Conservation (phyloP, 1,284 basidiomycete species). For the Apiotrichum porosum region DNA sequence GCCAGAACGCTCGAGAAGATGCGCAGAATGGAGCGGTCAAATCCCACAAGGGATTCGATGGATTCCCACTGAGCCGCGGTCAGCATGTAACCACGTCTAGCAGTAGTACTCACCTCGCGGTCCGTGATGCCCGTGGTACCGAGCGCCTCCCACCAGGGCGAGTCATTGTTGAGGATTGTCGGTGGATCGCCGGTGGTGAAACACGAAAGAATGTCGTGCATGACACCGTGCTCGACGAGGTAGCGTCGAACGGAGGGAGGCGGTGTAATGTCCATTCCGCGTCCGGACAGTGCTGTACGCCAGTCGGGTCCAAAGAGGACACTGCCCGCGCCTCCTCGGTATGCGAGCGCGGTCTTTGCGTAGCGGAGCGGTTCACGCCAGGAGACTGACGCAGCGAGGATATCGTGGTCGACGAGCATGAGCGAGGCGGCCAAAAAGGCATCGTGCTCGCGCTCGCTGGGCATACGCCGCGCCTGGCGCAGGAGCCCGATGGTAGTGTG, state of each 20-base stretch:
- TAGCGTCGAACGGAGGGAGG: constrained; percentile 16
- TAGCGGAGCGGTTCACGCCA: constrained; percentile 35
- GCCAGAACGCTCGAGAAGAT: constrained; percentile 15
- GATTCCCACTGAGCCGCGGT: constrained; percentile 22
- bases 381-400: constrained; percentile 26
- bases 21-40: constrained; percentile 26
- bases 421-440: constrained; percentile 29
- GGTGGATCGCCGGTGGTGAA: constrained; percentile 22
- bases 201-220: constrained; percentile 26
- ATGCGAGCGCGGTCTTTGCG: constrained; percentile 21
- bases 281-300: constrained; percentile 4
- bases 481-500: constrained; percentile 23
- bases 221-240: constrained; percentile 29
- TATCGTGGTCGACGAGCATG: constrained; percentile 28
- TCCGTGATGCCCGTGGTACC: constrained; percentile 15
- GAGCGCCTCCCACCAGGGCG: constrained; percentile 31
- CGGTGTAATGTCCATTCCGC: neutral
- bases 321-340: constrained; percentile 29
- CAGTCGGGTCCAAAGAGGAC: constrained; percentile 26
- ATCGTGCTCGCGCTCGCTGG: constrained; percentile 27
- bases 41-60: constrained; percentile 28
- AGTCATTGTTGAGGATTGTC: constrained; percentile 20
- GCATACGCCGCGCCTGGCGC: constrained; percentile 22
- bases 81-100: constrained; percentile 1
- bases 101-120: constrained; percentile 13